Evolutionary conservation across 2,329 filamentous ascomycete species (phyloP).

Genomic region (Colletotrichum orchidophilum): DNA sequence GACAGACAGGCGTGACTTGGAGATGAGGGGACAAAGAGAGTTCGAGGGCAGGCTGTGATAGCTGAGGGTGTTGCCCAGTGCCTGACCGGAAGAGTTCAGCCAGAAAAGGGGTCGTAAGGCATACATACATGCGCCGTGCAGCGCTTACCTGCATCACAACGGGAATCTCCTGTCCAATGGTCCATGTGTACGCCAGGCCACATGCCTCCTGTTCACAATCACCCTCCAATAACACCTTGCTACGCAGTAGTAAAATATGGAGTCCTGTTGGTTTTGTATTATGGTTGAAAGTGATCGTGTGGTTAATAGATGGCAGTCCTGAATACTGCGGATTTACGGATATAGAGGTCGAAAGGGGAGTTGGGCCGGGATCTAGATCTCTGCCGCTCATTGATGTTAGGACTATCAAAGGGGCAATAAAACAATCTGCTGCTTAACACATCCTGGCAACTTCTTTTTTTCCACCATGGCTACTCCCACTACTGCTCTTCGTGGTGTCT

Average conservation of each 20-base stretch:
- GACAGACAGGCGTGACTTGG: not conserved
- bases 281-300: not conserved
- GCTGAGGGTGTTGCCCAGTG: too few relatives aligned
- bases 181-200: not conserved
- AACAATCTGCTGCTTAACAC: too few relatives aligned
- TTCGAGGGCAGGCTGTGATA: not conserved
- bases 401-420: accelerated
- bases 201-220: not conserved
- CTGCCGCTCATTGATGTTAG: not conserved
- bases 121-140: not conserved
- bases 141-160: not conserved
- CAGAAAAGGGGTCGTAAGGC: not conserved
- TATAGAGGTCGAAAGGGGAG: not conserved
- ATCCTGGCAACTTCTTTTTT: too few relatives aligned
- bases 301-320: not conserved
- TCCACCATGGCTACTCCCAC: too few relatives aligned
- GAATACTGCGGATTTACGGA: not conserved
- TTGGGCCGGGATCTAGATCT: not conserved
- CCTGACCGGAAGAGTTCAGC: not conserved
- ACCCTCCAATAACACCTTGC: not conserved
- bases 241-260: not conserved
- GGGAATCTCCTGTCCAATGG: not conserved
- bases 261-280: not conserved
- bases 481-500: too few relatives aligned
- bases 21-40: not conserved